Conservation (phyloP, 331 rosid genomes). For the Arachis monticola region DNA sequence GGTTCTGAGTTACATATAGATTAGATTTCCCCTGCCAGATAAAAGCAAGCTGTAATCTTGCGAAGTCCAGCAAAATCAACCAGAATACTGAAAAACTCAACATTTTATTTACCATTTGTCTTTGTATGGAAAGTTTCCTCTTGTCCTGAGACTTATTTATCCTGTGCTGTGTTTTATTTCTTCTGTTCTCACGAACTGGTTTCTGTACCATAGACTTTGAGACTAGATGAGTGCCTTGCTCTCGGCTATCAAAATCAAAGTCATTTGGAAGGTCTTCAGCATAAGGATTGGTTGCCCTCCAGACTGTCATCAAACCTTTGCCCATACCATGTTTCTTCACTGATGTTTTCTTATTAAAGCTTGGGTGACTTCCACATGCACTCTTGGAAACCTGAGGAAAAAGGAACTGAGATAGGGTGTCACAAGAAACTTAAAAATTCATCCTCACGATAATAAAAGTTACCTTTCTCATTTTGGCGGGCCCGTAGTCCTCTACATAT, state of each 20-base stretch:
- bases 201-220: conserved; percentile 45
- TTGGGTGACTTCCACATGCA: conserved; percentile 32
- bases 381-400: conserved; percentile 42
- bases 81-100: conserved; percentile 28
- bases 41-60: conserved; percentile 36
- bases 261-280: conserved; percentile 61
- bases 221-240: conserved; percentile 31
- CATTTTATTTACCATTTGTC: conserved; percentile 56
- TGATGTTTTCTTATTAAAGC: conserved; percentile 40
- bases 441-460: not conserved
- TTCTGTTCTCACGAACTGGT: conserved; percentile 42
- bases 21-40: conserved; percentile 59
- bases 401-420: not conserved
- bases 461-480: conserved; percentile 73
- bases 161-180: conserved; percentile 55
- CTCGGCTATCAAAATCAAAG: conserved; percentile 47
- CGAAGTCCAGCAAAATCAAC: conserved; percentile 34
- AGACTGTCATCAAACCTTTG: conserved; percentile 95
- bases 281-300: conserved; percentile 86
- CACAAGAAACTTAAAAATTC: conserved; percentile 23
- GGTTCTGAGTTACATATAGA: conserved; percentile 45
- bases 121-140: conserved; percentile 56
- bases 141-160: conserved; percentile 58
- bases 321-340: conserved; percentile 80
- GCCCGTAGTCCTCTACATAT: conserved; percentile 55